Percentiles rank a stretch among this genome's conserved stretches.
These are phyloP conservation scores for Cladosporium sp. DNA, from an alignment of 2,329 filamentous ascomycete species.

Conservation along the genomic window DNA sequence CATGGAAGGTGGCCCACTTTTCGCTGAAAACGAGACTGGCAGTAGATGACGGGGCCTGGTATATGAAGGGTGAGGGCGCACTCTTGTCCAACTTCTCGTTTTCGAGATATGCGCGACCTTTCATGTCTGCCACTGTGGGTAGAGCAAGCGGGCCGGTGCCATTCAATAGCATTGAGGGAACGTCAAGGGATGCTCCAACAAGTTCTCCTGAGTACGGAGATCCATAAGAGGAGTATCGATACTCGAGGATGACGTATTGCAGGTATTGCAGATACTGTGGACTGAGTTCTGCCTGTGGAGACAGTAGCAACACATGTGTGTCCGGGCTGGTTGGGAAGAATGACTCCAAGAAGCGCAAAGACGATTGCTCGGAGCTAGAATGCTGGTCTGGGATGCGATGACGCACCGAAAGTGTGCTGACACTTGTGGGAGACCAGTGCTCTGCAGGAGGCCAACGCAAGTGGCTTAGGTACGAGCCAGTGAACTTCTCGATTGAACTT, in stretches of 20 bases:
- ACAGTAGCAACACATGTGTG: slow-evolving; percentile 81
- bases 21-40: slow-evolving; percentile 81
- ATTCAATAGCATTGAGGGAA: slow-evolving; percentile 66
- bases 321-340: slow-evolving; percentile 75
- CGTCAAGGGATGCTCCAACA: slow-evolving; percentile 77
- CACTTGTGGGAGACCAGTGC: slow-evolving; percentile 46
- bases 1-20: slow-evolving; percentile 84
- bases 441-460: slow-evolving; percentile 69
- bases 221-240: slow-evolving; percentile 66
- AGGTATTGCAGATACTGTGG: slow-evolving; percentile 84
- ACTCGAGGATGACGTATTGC: slow-evolving; percentile 75
- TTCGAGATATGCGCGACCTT: slow-evolving; percentile 28
- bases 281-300: slow-evolving; percentile 77
- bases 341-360: slow-evolving; percentile 76
- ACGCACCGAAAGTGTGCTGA: slow-evolving; percentile 64
- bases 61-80: slow-evolving; percentile 67
- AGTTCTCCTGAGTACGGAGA: slow-evolving; percentile 57
- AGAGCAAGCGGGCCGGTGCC: slow-evolving; percentile 58
- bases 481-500: slow-evolving; percentile 64
- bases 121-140: slow-evolving; percentile 45
- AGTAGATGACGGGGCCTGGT: slow-evolving; percentile 81
- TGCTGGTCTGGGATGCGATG: slow-evolving; percentile 68
- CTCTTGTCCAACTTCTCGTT: slow-evolving; percentile 27
- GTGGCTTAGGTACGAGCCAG: slow-evolving; percentile 62
- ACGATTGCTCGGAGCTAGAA: slow-evolving; percentile 68